Base-by-base conservation (phyloP, 1,284 basidiomycete species). In the Sporisorium graminicola region DNA sequence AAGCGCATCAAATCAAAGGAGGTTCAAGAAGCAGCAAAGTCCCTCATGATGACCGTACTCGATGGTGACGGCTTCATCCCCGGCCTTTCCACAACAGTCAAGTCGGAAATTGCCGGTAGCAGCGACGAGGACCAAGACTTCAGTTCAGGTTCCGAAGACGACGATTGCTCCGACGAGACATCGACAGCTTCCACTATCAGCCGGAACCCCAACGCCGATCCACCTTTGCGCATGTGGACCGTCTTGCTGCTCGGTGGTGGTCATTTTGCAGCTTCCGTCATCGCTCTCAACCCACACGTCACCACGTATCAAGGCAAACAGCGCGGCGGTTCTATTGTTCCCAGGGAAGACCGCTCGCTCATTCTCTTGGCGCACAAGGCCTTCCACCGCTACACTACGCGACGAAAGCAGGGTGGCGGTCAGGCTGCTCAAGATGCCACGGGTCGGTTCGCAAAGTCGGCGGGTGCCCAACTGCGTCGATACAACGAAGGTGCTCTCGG, bases 351-450 rank as follows among this genome's bases (percentile, higher is more conserved):
- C 27, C 74, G 79, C 7, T 74, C 75, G 27, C 47, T 91, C 2
- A 91, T 95, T 81, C 90, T 99, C 3, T 81, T 99, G 46, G 89
- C 89, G 68, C 94, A 97, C 85, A 99, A 99, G 87, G 98, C 97
- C 0, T 99, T 98, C 86, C 97, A 99, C 86, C 91, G 97, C 8
- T 99, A 99, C 86, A 99, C 97, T 0, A 99, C 97, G 43, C 93
- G 97, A 78, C 89, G 93, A 76, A 99, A 99, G 86, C 97, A 99
- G 88, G 97, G 97, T 86, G 97, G 97, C 0, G 92, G 93, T 0
- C 97, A 99, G 86, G 91, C 91, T 1, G 82, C 92, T 3, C 97
- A 98, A 81, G 97, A 99, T 86, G 94, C 95, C 63, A 90, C 94
- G 3, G 84, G 83, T 10, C 96, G 96, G 86, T 94, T 93, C 8